Evolutionary conservation across 2,329 filamentous ascomycete species (phyloP).

Genomic region (Aspergillus glaucus): DNA sequence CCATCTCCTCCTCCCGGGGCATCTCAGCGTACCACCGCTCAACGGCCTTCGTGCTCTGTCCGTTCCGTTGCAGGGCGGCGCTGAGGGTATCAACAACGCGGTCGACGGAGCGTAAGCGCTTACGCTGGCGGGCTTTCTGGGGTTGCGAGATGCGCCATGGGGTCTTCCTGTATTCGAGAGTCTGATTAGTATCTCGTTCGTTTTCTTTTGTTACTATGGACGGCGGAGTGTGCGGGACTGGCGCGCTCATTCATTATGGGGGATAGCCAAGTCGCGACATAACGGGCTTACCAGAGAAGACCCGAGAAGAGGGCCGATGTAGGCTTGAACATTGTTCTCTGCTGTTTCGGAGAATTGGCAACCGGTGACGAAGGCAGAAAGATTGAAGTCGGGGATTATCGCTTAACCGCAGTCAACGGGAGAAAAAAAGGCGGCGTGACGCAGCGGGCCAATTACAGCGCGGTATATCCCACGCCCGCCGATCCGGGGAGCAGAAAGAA

Average conservation of each 20-base stretch:
- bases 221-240: not conserved
- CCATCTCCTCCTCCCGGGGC: conserved; percentile 92
- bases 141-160: conserved; percentile 91
- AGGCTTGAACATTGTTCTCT: conserved; percentile 68
- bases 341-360: not conserved
- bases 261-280: not conserved
- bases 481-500: conserved; percentile 1
- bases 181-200: no score
- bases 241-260: conserved; percentile 8
- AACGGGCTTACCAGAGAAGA: conserved; percentile 64
- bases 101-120: conserved; percentile 79
- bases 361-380: not conserved
- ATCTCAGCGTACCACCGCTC: conserved; percentile 93
- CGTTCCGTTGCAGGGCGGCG: conserved; percentile 65
- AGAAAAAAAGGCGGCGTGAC: conserved; percentile 15
- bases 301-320: conserved; percentile 71
- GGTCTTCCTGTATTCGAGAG: conserved; percentile 63
- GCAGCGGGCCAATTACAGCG: conserved; percentile 15
- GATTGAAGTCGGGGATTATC: no score
- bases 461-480: conserved; percentile 9
- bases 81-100: conserved; percentile 77
- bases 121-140: conserved; percentile 81
- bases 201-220: not conserved
- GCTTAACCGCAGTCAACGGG: no score
- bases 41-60: conserved; percentile 65